Evolutionary conservation across 805 yeast genomes (phyloP).

Genomic region (Lipomyces sp.): DNA sequence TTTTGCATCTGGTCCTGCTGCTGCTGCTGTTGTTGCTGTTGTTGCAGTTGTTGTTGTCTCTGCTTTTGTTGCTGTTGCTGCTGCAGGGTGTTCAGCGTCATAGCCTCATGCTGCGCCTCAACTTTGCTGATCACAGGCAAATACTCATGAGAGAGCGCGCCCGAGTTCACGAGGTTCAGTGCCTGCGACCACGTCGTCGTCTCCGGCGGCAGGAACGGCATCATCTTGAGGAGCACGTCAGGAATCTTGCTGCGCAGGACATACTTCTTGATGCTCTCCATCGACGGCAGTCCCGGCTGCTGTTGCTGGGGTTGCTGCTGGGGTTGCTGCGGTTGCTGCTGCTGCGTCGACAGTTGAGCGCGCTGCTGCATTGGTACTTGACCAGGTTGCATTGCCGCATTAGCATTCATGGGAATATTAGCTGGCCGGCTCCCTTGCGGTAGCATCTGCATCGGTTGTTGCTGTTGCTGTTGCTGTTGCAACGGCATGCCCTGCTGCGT

Average conservation of each 20-base stretch:
- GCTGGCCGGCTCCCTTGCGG: slow-evolving; percentile 11
- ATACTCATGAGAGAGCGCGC: slow-evolving; percentile 55
- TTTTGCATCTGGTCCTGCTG: slow-evolving; percentile 22
- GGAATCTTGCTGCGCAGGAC: slow-evolving; percentile 72
- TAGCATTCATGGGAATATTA: slow-evolving; percentile 1
- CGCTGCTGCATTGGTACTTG: not conserved
- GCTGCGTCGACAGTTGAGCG: slow-evolving; percentile 6
- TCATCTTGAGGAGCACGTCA: slow-evolving; percentile 55
- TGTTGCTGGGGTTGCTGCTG: slow-evolving; percentile 17
- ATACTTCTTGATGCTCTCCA: slow-evolving; percentile 18
- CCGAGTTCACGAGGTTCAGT: slow-evolving; percentile 57
- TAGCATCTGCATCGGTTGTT: slow-evolving; percentile 9
- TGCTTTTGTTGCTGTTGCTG: slow-evolving; percentile 8
- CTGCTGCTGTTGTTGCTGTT: slow-evolving; percentile 25
- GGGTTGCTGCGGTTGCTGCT: slow-evolving; percentile 5
- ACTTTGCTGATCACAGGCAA: slow-evolving; percentile 61
- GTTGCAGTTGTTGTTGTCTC: slow-evolving; percentile 21
- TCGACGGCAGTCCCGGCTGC: not conserved
- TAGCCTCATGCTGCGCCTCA: slow-evolving; percentile 45
- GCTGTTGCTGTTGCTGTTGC: slow-evolving; percentile 21
- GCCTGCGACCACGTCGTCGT: slow-evolving; percentile 80
- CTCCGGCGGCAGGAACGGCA: slow-evolving; percentile 75
- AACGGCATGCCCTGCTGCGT: slow-evolving; percentile 10
- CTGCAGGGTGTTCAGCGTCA: slow-evolving; percentile 24
- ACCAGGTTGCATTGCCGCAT: not conserved